Percentiles rank a stretch among this genome's conserved stretches.
Evolutionary conservation across 75 land plant species (phyloP).

Genomic region (Picea sitchensis): DNA sequence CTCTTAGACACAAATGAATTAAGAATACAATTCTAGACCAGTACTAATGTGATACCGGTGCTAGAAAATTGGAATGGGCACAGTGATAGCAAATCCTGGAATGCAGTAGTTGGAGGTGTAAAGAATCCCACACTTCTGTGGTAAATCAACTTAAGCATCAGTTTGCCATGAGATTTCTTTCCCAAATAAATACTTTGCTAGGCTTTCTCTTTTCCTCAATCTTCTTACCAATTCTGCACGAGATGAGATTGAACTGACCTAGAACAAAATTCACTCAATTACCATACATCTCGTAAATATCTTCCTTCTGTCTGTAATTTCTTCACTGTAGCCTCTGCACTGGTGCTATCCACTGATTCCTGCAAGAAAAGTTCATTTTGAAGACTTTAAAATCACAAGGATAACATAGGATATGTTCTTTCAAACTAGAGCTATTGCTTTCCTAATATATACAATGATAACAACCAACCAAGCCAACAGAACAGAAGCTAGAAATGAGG

Average conservation of each 20-base stretch:
- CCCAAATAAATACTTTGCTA: not conserved
- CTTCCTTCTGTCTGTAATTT: constrained; percentile 78
- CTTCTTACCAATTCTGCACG: constrained; percentile 8
- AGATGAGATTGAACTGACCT: not conserved
- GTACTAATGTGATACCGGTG: not conserved
- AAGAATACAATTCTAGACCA: constrained; percentile 4
- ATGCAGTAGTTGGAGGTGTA: constrained; percentile 1
- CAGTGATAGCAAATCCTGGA: not conserved
- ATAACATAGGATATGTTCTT: not conserved
- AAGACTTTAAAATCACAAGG: not conserved
- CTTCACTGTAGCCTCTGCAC: constrained; percentile 81
- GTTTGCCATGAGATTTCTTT: not conserved
- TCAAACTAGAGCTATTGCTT: not conserved
- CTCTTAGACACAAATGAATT: not conserved
- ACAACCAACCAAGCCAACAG: not conserved
- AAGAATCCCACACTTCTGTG: constrained; percentile 9
- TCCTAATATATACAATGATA: not conserved
- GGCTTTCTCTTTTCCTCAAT: not conserved
- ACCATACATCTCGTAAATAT: constrained; percentile 93
- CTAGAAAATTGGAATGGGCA: constrained; percentile 5
- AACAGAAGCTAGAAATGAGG: not conserved
- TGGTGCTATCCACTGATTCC: constrained; percentile 63
- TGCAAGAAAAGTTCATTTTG: constrained; percentile 19
- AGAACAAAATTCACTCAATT: constrained; percentile 8
- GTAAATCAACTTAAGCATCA: not conserved